phyloP scores from a whole-genome alignment of 331 rosid species.

The Quercus phellos region DNA sequence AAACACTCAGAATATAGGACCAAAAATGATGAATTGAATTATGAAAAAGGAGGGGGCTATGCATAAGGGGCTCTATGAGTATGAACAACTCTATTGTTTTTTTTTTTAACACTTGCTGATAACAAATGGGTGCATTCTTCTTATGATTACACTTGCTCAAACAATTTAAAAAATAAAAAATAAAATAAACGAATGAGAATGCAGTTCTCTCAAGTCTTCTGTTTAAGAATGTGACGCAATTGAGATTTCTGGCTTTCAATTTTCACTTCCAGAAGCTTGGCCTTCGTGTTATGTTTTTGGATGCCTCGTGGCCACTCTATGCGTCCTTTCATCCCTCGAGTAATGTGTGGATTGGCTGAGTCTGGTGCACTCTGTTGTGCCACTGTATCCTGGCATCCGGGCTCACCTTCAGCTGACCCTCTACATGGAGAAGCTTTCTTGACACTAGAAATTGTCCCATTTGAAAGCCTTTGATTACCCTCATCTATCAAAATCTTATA shows the following conservation, averaged over 20 bases:
- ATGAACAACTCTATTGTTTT: too few species aligned
- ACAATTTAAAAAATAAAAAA: neutral
- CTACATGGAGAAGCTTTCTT: constrained; percentile 2
- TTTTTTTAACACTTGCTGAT: too few species aligned
- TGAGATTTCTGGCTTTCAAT: constrained; percentile 49
- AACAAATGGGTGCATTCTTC: neutral
- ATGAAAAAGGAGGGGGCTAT: too few species aligned
- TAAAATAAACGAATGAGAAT: neutral
- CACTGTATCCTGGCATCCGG: constrained; percentile 1
- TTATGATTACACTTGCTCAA: neutral
- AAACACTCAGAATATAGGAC: neutral
- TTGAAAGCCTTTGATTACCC: constrained; percentile 15
- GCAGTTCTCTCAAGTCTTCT: constrained; percentile 17
- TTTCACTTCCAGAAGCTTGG: constrained; percentile 38
- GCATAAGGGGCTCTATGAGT: too few species aligned
- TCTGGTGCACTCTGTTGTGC: constrained; percentile 10
- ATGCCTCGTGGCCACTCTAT: constrained; percentile 50
- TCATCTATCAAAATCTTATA: neutral
- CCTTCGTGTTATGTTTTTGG: constrained; percentile 28
- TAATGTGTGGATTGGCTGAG: constrained; percentile 49
- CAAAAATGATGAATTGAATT: too few species aligned
- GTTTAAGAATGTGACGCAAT: constrained; percentile 43
- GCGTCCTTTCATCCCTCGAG: constrained; percentile 59
- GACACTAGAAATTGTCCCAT: constrained; percentile 1
- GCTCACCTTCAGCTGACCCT: constrained; percentile 16